Base-by-base conservation (phyloP, 768 basidiomycete genomes). In the Strobilomyces echinocephalus region DNA sequence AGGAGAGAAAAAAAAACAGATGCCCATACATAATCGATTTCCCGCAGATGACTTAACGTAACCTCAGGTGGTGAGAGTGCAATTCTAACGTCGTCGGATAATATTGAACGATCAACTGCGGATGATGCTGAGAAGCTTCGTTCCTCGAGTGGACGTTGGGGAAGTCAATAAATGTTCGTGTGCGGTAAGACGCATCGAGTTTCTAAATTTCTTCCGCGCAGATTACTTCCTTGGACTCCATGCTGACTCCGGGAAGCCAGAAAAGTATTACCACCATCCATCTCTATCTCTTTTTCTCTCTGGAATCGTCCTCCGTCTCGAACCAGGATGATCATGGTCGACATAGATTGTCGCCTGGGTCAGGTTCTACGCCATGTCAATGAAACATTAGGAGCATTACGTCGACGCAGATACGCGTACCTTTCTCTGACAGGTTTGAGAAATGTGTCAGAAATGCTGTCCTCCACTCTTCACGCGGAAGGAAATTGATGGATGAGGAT, bases 191-290 rank as follows among this genome's bases (percentile, higher is more conserved):
- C 6, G 8, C 24, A 33, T 40, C 53, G 46, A 43, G 31, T 42
- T 61, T 59, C 40, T 60, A 44, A 43, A 28, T 42, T 61, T 59
- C 40, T 61, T 61, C 28, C 50, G 52, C 34, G 38, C 42, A 9
- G 53, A 47, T 18, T 42, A 62, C 49, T 49, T 62, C 36, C 49
- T 66, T 20, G 79, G 75, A 62, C 77, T 78, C 88, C 88, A 91
- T 39, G 79, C 81, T 31, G 76, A 74, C 62, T 82, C 79, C n/a
- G 87, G 83, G 58, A 74, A 74, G 33, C 88, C 90, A 42, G 80
- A 73, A 6, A 92, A 69, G 58, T 84, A 92, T 15, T 78, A 77
- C 90, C 90, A 91, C 90, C 90, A 92, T 16, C 74, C 69, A 57
- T 88, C 85, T 51, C 90, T 77, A 54, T 88, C 82, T 63, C 79